Base-by-base conservation (phyloP, 2,329 filamentous ascomycete genomes). In the Aspergillus piperis region DNA sequence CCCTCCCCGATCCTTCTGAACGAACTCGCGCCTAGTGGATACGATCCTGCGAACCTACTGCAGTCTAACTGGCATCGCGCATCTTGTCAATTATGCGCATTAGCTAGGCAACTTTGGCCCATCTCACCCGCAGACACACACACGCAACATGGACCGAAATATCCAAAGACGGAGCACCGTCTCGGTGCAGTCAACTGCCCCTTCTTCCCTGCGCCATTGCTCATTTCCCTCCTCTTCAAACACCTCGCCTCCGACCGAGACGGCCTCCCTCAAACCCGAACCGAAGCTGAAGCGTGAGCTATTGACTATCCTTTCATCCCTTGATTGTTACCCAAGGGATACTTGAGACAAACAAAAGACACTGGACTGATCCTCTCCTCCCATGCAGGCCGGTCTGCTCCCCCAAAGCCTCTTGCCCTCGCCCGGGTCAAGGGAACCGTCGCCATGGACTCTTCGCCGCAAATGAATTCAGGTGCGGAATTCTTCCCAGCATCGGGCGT, bases 361-460 rank as follows among this genome's bases (percentile, higher is more conserved):
- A 10, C 21, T 13, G 17, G 58, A 72, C 59, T 54, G 47, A 19
- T 48, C 58, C 36, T 23, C 49, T 39, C 13, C 32, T 38, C 36
- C 39, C 44, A 44, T 47, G 36, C 64, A 73, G 70, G 62, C 19
- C 65, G 60, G 51, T 53, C 66, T 8, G 66, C 67, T 15, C 67
- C 67, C 58, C 68, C 67, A 39, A 66, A 69, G 44, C 71, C 73
- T 54, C 67, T 65, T 36, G 71, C 72, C 19, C 62, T 75, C 48
- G 65, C 65, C 36, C 73, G 72, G 48, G 68, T 74, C 42, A 75
- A 75, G 60, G 71, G 70, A 38, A 64, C 64, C 59, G 52, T 53
- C 56, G 64, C 67, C 51, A 75, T 75, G 73, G 69, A 72, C 57
- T 71, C 69, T 23, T 68, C 71, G 25, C 71, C 70, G 23, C 67